phyloP scores from a whole-genome alignment of 179 eudicot species.

The Spergularia azorica region DNA sequence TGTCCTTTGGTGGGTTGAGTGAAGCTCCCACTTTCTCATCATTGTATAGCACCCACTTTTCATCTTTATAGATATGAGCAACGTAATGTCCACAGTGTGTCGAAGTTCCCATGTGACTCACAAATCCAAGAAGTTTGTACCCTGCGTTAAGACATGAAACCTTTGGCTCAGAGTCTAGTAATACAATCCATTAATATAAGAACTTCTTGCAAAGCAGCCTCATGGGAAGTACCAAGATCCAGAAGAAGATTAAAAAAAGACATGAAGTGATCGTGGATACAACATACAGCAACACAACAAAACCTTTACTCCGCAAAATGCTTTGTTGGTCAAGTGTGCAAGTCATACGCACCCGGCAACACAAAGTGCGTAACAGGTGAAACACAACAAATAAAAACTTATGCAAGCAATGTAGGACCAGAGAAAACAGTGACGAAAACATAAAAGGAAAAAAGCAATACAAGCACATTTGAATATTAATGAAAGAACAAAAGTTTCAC shows the following conservation, averaged over 20 bases:
- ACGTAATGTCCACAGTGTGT: slow-evolving; percentile 99
- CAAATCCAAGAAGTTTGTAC: slow-evolving; percentile 78
- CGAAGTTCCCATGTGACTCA: slow-evolving; percentile 98
- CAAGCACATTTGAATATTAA: background rate
- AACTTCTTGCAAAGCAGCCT: too few species aligned
- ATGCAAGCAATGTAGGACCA: too few species aligned
- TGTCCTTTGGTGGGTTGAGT: slow-evolving; percentile 87
- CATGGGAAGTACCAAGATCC: too few species aligned
- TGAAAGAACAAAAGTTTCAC: too few species aligned
- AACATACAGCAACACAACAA: background rate
- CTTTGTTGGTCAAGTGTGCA: too few species aligned
- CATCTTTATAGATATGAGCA: slow-evolving; percentile 87
- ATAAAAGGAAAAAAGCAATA: background rate
- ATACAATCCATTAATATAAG: background rate
- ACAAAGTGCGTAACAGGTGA: too few species aligned
- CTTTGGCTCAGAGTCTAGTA: slow-evolving; percentile 9
- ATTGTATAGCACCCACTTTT: slow-evolving; percentile 91
- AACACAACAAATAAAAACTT: too few species aligned
- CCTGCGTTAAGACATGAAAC: slow-evolving; percentile 39
- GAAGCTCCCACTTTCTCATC: slow-evolving; percentile 91
- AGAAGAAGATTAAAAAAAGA: too few species aligned
- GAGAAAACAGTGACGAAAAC: background rate
- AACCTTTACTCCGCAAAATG: background rate
- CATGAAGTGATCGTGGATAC: too few species aligned
- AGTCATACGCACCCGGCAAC: too few species aligned